Conservation (phyloP, 768 basidiomycete species). For the Ephemerocybe angulata region DNA sequence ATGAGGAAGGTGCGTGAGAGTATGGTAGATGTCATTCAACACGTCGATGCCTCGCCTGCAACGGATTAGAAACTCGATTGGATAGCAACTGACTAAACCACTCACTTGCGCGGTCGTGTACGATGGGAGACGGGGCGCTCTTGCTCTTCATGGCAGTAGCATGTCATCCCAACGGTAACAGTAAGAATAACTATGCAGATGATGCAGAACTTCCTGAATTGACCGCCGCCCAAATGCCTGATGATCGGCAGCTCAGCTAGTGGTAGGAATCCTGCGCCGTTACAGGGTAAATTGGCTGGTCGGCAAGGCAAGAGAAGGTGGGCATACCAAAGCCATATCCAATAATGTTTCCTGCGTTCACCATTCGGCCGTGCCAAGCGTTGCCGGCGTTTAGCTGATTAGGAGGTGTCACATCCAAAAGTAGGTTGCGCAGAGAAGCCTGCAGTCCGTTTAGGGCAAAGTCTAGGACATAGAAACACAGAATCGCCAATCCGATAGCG, state of each 20-base stretch:
- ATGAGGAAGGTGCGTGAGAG: constrained; percentile 72
- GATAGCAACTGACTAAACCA: constrained; percentile 5
- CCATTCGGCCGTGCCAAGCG: constrained; percentile 97
- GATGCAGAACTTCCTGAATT: constrained; percentile 95
- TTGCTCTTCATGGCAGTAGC: constrained; percentile 79
- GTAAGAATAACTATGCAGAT: constrained; percentile 78
- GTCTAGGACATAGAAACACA: constrained; percentile 90
- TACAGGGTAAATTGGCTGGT: constrained; percentile 9
- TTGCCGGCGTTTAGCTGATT: constrained; percentile 91
- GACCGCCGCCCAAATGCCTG: constrained; percentile 77
- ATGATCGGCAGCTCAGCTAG: constrained; percentile 76
- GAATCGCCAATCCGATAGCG: constrained; percentile 82
- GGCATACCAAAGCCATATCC: constrained; percentile 85
- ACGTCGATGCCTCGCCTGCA: constrained; percentile 65
- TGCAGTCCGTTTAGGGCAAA: constrained; percentile 97
- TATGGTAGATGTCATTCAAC: constrained; percentile 71
- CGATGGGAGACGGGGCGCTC: constrained; percentile 45
- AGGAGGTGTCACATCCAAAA: constrained; percentile 86
- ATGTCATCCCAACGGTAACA: constrained; percentile 83
- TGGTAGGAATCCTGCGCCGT: constrained; percentile 76
- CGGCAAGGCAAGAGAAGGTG: background rate
- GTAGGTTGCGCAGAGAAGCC: constrained; percentile 88
- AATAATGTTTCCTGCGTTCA: constrained; percentile 93
- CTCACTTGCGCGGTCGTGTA: constrained; percentile 35
- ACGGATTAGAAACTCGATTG: constrained; percentile 1